Conservation (phyloP, 164 flowering plant genomes). For the Kalanchoe fedtschenkoi region DNA sequence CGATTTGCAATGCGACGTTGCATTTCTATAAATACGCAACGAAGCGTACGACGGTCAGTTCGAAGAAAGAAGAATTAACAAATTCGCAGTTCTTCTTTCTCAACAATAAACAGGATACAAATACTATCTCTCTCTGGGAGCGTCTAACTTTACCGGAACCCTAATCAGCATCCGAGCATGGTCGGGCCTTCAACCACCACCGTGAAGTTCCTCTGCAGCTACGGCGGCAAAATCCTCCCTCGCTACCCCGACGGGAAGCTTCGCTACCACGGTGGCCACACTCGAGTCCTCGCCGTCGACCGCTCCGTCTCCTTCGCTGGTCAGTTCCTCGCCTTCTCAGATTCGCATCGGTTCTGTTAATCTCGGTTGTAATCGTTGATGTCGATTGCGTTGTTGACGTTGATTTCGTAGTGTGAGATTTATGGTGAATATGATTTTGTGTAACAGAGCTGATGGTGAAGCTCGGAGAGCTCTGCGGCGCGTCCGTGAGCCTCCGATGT, state of each 20-base stretch:
- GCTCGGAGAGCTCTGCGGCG: conserved; percentile 66
- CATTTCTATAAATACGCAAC: conserved; percentile 20
- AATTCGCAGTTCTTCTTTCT: background rate
- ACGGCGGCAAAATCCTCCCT: conserved; percentile 88
- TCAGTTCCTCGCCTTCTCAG: conserved; percentile 16
- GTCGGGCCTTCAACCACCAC: conserved; percentile 33
- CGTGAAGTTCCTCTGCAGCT: conserved; percentile 78
- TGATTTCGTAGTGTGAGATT: too few relatives aligned
- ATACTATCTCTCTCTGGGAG: background rate
- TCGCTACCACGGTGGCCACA: conserved; percentile 84
- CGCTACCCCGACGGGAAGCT: conserved; percentile 85
- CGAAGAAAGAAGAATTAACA: background rate
- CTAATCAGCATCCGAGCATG: conserved; percentile 6
- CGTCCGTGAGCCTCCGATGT: conserved; percentile 55
- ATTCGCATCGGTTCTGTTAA: background rate
- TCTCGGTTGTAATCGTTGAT: background rate
- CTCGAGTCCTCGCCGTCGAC: conserved; percentile 69
- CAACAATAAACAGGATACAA: conserved; percentile 8
- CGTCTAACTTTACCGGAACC: background rate
- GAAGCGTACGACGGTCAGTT: conserved; percentile 11
- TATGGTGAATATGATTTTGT: too few relatives aligned
- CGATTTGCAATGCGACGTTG: too few relatives aligned
- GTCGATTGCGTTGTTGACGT: conserved; percentile 1
- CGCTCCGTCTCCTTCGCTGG: conserved; percentile 70
- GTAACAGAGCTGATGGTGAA: conserved; percentile 61